Evolutionary conservation across 768 basidiomycete genomes (phyloP), one percentile per base, ranked within the genome.

Genomic region (Rhizopogon sp.): DNA sequence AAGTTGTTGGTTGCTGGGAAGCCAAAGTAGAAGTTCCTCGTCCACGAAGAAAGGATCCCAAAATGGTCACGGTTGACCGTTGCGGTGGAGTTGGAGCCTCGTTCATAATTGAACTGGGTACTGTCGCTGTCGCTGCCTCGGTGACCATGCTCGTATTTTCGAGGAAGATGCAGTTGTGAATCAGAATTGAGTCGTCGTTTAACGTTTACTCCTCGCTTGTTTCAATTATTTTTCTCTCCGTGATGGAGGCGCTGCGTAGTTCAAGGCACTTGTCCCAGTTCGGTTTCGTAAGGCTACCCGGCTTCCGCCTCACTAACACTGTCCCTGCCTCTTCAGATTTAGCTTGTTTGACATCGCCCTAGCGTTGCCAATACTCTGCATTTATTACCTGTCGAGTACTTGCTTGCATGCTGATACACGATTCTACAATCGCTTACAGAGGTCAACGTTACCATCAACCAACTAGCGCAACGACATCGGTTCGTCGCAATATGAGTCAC

Each of bases 21-120:
- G 25, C 25, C 20, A 84, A 83, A 68, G 83, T 79, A 33, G 85
- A 87, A 43, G 79, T 73, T 66, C 85, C 87, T 61, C 86, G 75
- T 44, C 80, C 81, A 56, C 87, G 82, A 57, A 90, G 76, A 68
- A 89, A 83, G 50, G 83, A 84, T 56, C 86, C 83, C 45, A 90
- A 77, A 67, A 90, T 88, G 57, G 84, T 84, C 54, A 42, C 41
- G 11, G 81, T 75, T 58, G 67, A 61, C 54, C 87, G 76, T 35
- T 49, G 47, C 14, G 47, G 47, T 39, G 71, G 66, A 39, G 70
- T 65, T 39, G 73, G 54, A 53, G 67, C 70, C 54, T 59, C 54
- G 47, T 54, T 50, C 37, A 56, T 50, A 35, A 64, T 17, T 5
- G 39, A 17, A 41, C 7, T 41, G 14, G 20, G 35, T 10, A 10